These are phyloP conservation scores for Trichoderma erinaceum DNA, from an alignment of 495 filamentous ascomycete genomes.

Conservation along the genomic window DNA sequence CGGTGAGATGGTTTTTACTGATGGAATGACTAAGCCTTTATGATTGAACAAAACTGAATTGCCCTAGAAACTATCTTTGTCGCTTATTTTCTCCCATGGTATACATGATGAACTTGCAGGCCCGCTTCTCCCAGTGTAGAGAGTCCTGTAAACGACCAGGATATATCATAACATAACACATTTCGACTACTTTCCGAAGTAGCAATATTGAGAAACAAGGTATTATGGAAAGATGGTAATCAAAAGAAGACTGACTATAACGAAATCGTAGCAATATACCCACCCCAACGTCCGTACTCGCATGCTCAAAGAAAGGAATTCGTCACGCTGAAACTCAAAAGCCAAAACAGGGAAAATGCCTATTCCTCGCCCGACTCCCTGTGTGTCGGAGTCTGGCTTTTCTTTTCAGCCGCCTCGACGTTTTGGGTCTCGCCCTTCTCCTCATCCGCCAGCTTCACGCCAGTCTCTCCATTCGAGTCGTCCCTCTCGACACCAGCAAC, in stretches of 20 bases:
- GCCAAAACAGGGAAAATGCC: neutral
- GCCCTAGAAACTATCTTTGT: neutral
- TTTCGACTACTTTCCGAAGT: neutral
- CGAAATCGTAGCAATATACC: too few relatives aligned
- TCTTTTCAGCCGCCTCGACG: neutral
- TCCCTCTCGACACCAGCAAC: constrained; percentile 11
- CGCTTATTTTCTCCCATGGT: neutral
- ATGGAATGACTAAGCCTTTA: neutral
- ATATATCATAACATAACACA: neutral
- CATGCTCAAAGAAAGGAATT: too few relatives aligned
- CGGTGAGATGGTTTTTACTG: neutral
- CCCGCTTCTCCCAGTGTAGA: too few relatives aligned
- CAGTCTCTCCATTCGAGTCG: neutral
- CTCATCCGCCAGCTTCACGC: neutral
- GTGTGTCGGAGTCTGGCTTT: neutral
- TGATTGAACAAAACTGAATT: neutral
- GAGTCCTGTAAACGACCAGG: neutral
- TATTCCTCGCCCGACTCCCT: neutral
- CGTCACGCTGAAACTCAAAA: neutral
- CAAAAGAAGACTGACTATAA: too few relatives aligned
- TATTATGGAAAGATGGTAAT: too few relatives aligned
- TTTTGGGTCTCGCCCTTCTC: neutral
- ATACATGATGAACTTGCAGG: neutral
- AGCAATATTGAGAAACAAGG: too few relatives aligned
- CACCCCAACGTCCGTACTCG: too few relatives aligned